Percentiles rank a stretch among this genome's conserved stretches.
Evolutionary conservation across 176 grass and related monocot genomes (phyloP).

Genomic region (Stipa capillata): DNA sequence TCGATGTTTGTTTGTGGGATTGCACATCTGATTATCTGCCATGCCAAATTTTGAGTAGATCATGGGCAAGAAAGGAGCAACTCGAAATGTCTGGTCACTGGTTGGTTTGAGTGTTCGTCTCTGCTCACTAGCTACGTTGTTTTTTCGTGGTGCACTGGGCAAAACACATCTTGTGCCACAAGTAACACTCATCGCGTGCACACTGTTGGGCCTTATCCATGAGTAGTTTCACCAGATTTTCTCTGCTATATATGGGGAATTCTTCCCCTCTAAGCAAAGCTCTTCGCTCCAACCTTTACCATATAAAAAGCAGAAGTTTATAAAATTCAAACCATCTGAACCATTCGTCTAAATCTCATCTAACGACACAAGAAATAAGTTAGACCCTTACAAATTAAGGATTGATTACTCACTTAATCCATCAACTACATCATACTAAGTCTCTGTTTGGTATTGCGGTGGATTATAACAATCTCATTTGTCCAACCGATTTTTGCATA

Average conservation of each 20-base stretch:
- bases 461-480: no score
- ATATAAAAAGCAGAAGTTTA: no score
- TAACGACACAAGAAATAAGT: no score
- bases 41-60: neutral
- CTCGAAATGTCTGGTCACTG: neutral
- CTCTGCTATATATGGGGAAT: neutral
- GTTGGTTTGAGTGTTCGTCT: neutral
- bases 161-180: neutral
- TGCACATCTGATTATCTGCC: neutral
- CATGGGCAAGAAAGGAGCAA: neutral
- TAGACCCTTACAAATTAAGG: no score
- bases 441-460: no score
- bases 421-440: no score
- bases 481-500: no score
- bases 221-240: neutral
- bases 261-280: neutral
- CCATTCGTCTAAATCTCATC: no score
- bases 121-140: neutral
- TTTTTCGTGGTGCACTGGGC: neutral
- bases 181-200: neutral
- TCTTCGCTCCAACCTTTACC: neutral
- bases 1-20: neutral
- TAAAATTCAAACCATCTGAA: no score
- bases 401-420: no score
- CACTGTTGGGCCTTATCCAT: neutral